These are phyloP conservation scores for Neonectria magnoliae DNA, from an alignment of 2,329 filamentous ascomycete species.

Conservation along the genomic window DNA sequence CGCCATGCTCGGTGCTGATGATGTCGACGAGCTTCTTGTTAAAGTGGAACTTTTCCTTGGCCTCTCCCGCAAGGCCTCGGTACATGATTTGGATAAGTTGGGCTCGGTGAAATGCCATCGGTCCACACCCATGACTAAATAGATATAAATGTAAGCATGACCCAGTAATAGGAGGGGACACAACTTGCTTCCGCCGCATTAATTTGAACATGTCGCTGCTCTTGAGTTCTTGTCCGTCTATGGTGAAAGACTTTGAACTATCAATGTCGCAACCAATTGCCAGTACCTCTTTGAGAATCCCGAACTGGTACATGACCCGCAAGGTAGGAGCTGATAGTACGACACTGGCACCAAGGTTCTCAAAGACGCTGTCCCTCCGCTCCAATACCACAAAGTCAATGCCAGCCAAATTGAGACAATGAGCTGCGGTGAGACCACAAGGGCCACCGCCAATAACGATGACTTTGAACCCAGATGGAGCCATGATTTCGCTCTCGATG, in stretches of 20 bases:
- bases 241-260: neutral
- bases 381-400: slow-evolving; percentile 47
- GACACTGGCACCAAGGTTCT: slow-evolving; percentile 31
- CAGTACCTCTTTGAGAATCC: neutral
- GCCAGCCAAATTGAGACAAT: slow-evolving; percentile 44
- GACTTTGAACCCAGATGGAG: slow-evolving; percentile 22
- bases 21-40: slow-evolving; percentile 31
- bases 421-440: slow-evolving; percentile 43
- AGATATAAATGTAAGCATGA: slow-evolving; percentile 12
- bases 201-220: slow-evolving; percentile 1
- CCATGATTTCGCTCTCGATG: too few relatives aligned
- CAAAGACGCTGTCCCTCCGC: slow-evolving; percentile 31
- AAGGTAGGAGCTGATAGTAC: slow-evolving; percentile 7
- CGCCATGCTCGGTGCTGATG: neutral
- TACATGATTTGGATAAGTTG: slow-evolving; percentile 12
- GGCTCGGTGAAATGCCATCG: slow-evolving; percentile 6
- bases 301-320: slow-evolving; percentile 15
- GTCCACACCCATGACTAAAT: slow-evolving; percentile 1
- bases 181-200: neutral
- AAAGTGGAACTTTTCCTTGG: slow-evolving; percentile 3
- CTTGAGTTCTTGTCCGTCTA: neutral
- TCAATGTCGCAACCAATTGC: slow-evolving; percentile 3
- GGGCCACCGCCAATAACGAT: slow-evolving; percentile 47
- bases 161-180: neutral
- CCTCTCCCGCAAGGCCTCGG: neutral